These are phyloP conservation scores for Oryza meridionalis DNA, from an alignment of 176 grass and related monocot genomes.

Conservation along the genomic window DNA sequence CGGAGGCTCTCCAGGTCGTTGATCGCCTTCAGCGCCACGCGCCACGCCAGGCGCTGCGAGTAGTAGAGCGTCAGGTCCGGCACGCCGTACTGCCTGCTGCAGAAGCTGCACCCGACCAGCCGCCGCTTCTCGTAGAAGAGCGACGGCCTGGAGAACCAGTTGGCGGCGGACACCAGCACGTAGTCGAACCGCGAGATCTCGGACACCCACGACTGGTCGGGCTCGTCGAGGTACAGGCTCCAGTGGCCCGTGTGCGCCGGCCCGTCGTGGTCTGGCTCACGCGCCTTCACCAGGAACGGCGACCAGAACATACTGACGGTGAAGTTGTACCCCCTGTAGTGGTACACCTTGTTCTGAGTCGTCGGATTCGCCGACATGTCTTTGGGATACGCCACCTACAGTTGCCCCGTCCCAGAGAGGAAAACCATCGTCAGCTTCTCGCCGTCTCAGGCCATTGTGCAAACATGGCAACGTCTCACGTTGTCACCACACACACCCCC, in stretches of 20 bases:
- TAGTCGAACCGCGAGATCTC: slow-evolving; percentile 66
- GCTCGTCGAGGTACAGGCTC: slow-evolving; percentile 79
- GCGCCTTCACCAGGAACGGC: slow-evolving; percentile 66
- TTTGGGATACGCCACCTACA: slow-evolving; percentile 52
- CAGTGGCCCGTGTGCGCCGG: slow-evolving; percentile 63
- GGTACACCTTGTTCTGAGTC: slow-evolving; percentile 58
- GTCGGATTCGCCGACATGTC: slow-evolving; percentile 52
- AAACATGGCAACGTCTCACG: background rate
- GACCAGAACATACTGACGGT: slow-evolving; percentile 88
- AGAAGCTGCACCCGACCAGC: slow-evolving; percentile 67
- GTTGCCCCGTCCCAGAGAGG: background rate
- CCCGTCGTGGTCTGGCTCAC: slow-evolving; percentile 46
- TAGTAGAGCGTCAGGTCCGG: slow-evolving; percentile 76
- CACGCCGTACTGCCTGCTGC: slow-evolving; percentile 61
- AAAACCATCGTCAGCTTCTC: background rate
- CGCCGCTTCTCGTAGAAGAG: slow-evolving; percentile 66
- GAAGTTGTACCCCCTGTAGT: slow-evolving; percentile 66
- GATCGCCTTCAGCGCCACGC: slow-evolving; percentile 57
- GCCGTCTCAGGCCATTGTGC: background rate
- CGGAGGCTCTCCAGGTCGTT: slow-evolving; percentile 28
- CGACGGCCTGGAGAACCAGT: slow-evolving; percentile 75
- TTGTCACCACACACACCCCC: background rate
- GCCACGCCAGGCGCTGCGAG: slow-evolving; percentile 65
- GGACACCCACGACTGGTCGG: slow-evolving; percentile 65
- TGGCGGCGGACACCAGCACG: slow-evolving; percentile 70